Conservation (phyloP, 441 rosid species). For the Adansonia gregorii region DNA sequence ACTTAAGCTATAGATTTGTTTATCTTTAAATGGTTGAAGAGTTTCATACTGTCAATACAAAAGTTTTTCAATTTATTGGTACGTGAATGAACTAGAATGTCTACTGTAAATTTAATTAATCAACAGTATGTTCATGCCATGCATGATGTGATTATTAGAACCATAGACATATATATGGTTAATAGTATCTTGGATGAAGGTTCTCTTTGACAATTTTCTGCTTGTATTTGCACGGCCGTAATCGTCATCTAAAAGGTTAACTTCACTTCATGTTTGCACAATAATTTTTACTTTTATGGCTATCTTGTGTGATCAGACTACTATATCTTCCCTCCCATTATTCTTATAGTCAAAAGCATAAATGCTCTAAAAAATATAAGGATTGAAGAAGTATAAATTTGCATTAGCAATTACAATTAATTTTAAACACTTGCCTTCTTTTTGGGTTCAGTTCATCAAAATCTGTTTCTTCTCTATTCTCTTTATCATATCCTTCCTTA, state of each 20-base stretch:
- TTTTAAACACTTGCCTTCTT: conserved; percentile 44
- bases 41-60: too few species aligned
- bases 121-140: too few species aligned
- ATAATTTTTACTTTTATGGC: conserved; percentile 60
- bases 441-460: conserved; percentile 52
- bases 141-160: background rate
- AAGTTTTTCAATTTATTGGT: too few species aligned
- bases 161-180: conserved; percentile 14
- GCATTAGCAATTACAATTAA: conserved; percentile 3
- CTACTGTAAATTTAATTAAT: too few species aligned
- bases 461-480: conserved; percentile 47
- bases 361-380: conserved; percentile 16
- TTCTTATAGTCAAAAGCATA: conserved; percentile 47
- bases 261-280: conserved; percentile 76
- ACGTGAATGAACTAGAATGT: too few species aligned
- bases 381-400: background rate
- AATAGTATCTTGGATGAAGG: conserved; percentile 59
- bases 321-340: conserved; percentile 34
- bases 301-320: conserved; percentile 47
- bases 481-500: conserved; percentile 61
- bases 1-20: too few species aligned
- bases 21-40: too few species aligned
- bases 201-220: conserved; percentile 76
- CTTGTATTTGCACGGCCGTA: conserved; percentile 71
- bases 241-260: conserved; percentile 70